Conservation (phyloP, 139 green algal genomes). For the Ettlia oleoabundans region DNA sequence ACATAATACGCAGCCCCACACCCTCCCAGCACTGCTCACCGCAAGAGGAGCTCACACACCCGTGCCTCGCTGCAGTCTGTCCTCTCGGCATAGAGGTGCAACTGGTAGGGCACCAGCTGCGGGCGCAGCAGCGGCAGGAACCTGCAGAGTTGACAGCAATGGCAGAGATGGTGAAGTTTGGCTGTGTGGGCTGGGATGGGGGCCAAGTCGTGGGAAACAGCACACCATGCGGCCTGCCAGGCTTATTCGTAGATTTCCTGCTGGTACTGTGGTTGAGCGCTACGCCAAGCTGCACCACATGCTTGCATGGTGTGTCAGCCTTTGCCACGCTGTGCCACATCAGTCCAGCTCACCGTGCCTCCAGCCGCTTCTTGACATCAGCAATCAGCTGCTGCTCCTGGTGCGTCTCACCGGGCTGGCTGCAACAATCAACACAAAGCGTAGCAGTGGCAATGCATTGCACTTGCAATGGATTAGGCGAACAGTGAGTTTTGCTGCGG, state of each 20-base stretch:
- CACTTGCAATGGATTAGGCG: too few species aligned
- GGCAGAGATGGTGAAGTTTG: background rate
- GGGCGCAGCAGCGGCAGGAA: conserved; percentile 41
- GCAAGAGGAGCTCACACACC: background rate
- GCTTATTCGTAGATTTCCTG: background rate
- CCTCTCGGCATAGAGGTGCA: conserved; percentile 45
- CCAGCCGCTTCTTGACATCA: conserved; percentile 20
- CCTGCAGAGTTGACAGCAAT: background rate
- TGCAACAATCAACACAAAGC: too few species aligned
- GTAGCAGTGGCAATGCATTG: too few species aligned
- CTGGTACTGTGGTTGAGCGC: too few species aligned
- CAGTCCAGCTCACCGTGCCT: conserved; percentile 7
- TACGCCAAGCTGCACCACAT: too few species aligned
- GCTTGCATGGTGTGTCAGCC: too few species aligned
- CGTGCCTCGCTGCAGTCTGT: background rate
- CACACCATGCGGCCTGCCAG: too few species aligned
- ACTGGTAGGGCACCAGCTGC: conserved; percentile 36
- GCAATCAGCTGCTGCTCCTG: conserved; percentile 25
- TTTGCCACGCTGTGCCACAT: background rate
- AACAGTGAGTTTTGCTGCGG: too few species aligned
- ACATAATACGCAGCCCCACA: background rate
- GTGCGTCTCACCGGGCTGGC: conserved; percentile 26
- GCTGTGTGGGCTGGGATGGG: background rate
- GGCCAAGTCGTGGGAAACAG: background rate
- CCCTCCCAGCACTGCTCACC: background rate